Evolutionary conservation across 176 grass and related monocot species (phyloP).

Genomic region (Juncus inflexus): DNA sequence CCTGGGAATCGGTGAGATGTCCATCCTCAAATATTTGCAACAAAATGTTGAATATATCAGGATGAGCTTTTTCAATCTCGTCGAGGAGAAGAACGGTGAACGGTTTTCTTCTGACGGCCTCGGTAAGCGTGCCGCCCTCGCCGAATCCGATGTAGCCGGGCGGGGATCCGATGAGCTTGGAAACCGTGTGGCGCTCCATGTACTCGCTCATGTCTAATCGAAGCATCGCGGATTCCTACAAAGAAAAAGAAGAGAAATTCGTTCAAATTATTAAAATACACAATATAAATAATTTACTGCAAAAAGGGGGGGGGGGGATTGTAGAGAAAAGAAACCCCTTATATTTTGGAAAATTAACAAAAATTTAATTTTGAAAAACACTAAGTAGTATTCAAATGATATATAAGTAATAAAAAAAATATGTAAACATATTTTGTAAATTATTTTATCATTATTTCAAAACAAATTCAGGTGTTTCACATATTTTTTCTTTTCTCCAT

Average conservation of each 20-base stretch:
- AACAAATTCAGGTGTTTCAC: too few relatives aligned
- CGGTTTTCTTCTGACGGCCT: conserved; percentile 87
- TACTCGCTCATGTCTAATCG: conserved; percentile 98
- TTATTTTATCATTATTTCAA: too few relatives aligned
- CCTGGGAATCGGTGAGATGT: conserved; percentile 79
- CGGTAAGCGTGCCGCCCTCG: conserved; percentile 86
- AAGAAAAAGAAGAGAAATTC: conserved; percentile 24
- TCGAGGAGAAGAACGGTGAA: conserved; percentile 86
- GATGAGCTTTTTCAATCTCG: conserved; percentile 99
- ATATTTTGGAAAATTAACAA: too few relatives aligned
- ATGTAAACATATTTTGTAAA: too few relatives aligned
- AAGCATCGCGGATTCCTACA: conserved; percentile 79
- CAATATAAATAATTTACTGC: not conserved
- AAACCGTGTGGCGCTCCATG: conserved; percentile 88
- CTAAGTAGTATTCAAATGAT: too few relatives aligned
- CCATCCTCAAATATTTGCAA: conserved; percentile 99
- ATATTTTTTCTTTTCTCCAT: too few relatives aligned
- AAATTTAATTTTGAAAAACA: too few relatives aligned
- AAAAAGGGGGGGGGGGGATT: too few relatives aligned
- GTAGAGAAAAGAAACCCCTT: too few relatives aligned
- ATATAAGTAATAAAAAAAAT: too few relatives aligned
- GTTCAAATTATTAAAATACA: conserved; percentile 5
- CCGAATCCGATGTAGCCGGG: conserved; percentile 93
- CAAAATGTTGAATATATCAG: conserved; percentile 96
- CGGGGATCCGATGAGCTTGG: conserved; percentile 96